Evolutionary conservation across 352 stramenopile genomes (phyloP), one percentile per base, ranked within the genome.

Genomic region (Globisporangium spiculum): DNA sequence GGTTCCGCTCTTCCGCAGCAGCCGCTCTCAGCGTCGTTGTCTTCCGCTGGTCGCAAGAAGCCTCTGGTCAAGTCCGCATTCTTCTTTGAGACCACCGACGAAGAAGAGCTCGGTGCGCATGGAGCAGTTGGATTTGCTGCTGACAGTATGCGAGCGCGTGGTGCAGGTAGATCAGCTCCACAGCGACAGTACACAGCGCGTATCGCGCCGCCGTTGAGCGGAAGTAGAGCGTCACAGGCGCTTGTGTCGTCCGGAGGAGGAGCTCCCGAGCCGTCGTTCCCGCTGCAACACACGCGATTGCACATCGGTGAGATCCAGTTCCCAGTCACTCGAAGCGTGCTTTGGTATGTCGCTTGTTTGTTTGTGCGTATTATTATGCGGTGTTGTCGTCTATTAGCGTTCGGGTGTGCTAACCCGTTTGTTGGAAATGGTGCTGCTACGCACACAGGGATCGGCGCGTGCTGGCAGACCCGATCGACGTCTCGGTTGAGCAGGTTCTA

Each of bases 71-170:
- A 68, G 32, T 93, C 85, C 46, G 80, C 80, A 24, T 93, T 88
- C 67, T 93, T 93, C 64, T 73, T 80, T 2, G 85, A 93, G 63
- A 88, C 85, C 36, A 92, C 85, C 8, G 83, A 91, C 67, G 85
- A 93, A 22, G 85, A 93, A 26, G 78, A 76, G 32, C 20, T 56
- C 54, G 55, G 53, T 32, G 4, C 9, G 0, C 61, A 52, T 26
- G 61, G 48, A 27, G 30, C 41, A 53, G 1, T 36, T 32, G 26
- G 10, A 16, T 26, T 52, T 44, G 22, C 41, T n/a, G 30, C 41
- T 16, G 32, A 30, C 16, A 58, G 18, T 10, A 34, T 9, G 46
- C 48, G 52, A 44, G 12, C 5, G 6, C 24, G 38, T 6, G 36
- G 4, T 30, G 16, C 30, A 55, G 24, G 44, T 4, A 54, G 24